phyloP scores from a whole-genome alignment of 208 protist genomes.

The Wallacemonas sp. region DNA sequence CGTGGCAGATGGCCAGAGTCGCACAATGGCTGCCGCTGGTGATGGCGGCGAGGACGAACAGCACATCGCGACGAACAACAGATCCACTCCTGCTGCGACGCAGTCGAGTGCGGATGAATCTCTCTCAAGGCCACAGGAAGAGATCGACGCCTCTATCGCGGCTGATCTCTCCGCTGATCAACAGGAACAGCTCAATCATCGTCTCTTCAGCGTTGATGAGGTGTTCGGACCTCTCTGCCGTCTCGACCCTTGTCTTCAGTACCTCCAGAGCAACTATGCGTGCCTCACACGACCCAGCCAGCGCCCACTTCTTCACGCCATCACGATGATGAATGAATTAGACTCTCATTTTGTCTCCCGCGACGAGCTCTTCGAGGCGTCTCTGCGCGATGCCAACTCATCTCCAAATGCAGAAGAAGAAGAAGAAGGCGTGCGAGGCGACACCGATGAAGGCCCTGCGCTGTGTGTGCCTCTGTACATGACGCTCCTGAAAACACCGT shows the following conservation, averaged over 20 bases:
- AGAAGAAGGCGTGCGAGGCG: background rate
- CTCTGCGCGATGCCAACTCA: too few relatives aligned
- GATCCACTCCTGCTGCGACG: too few relatives aligned
- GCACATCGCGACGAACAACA: too few relatives aligned
- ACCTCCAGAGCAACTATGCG: slow-evolving; percentile 2
- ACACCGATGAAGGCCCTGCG: background rate
- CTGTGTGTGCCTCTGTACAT: slow-evolving; percentile 10
- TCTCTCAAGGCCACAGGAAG: background rate
- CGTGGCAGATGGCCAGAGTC: too few relatives aligned
- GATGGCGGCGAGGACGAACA: too few relatives aligned
- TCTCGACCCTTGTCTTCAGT: background rate
- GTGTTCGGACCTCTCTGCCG: slow-evolving; percentile 4
- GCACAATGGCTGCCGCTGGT: too few relatives aligned
- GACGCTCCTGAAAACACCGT: background rate
- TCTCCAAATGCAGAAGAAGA: background rate
- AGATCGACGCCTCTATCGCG: background rate
- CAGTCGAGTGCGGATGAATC: too few relatives aligned
- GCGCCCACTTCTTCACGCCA: background rate
- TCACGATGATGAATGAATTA: background rate
- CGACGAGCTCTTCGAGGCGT: background rate
- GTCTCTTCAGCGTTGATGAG: background rate
- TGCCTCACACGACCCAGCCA: background rate
- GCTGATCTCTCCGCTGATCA: background rate
- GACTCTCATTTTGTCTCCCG: background rate
- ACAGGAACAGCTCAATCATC: background rate